Base-by-base conservation (phyloP, 2,329 filamentous ascomycete genomes). In the Calycina marina region DNA sequence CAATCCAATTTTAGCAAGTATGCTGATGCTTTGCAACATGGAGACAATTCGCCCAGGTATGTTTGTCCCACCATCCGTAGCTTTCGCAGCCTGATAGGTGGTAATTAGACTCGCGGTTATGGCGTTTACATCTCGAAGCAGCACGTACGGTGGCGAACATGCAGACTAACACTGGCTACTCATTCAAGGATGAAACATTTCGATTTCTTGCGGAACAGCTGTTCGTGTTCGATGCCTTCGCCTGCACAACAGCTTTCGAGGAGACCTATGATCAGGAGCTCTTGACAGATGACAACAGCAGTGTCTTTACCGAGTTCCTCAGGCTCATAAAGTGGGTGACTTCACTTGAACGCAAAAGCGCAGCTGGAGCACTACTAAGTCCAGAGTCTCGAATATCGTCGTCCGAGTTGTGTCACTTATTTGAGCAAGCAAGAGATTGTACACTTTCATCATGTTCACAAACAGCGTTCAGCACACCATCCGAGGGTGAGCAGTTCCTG, bases 141-240 rank as follows among this genome's bases (percentile, higher is more conserved):
- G 18, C 18, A 22, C 6, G 18, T 6, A 22, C 18, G 18, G 18
- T 22, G n/a, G 18, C 18, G n/a, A 6, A 6, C 6, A 6, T 6
- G 6, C 18, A 22, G n/a, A n/a, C 6, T n/a, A 6, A 6, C 6
- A 22, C 18, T 6, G n/a, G 6, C 18, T 6, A 22, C 6, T n/a
- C 18, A 22, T n/a, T n/a, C 18, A 14, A 31, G 8, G 12, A 31
- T 31, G n/a, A 14, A 8, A 22, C 30, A 4, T 31, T 22, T 4
- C 12, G n/a, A 25, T 31, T 31, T 8, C 14, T 31, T 8, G 20
- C 14, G 9, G 18, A 31, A 16, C 18, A 31, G 18, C 20, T 31
- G 10, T 31, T 31, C 30, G 15, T 25, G 14, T 11, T 6, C 13
- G n/a, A 22, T 18, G 12, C 14, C 6, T 18, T 27, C 12, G 18